A percentile compares a stretch with the other conserved stretches of the same genome.
Evolutionary conservation across 768 basidiomycete genomes (phyloP).

Genomic region (Ephemerocybe angulata): DNA sequence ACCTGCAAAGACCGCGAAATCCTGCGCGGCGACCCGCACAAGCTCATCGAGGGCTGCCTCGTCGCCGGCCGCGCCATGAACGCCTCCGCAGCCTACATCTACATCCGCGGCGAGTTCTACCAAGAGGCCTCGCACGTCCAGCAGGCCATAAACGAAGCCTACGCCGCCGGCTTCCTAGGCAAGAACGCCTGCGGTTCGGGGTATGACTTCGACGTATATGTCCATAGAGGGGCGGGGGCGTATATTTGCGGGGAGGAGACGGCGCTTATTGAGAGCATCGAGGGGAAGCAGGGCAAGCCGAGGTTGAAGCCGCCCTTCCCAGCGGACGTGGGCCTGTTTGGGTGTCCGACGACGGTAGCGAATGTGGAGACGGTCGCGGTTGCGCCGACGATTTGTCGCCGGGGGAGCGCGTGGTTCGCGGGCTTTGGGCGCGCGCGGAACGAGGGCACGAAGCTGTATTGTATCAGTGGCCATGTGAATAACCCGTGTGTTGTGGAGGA

Average conservation of each 20-base stretch:
- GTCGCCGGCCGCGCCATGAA: constrained; percentile 98
- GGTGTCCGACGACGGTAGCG: constrained; percentile 95
- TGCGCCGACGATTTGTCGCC: constrained; percentile 91
- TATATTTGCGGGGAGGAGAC: constrained; percentile 99
- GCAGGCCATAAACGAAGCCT: constrained; percentile 94
- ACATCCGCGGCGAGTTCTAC: constrained; percentile 97
- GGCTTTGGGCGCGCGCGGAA: constrained; percentile 89
- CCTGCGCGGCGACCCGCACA: constrained; percentile 95
- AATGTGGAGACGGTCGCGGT: constrained; percentile 99
- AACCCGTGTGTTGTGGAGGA: constrained; percentile 98
- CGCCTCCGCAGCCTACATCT: constrained; percentile 98
- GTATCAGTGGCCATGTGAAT: constrained; percentile 96
- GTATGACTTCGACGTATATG: constrained; percentile 94
- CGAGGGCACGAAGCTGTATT: constrained; percentile 95
- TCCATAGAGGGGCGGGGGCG: constrained; percentile 97
- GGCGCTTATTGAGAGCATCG: constrained; percentile 92
- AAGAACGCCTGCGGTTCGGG: constrained; percentile 90
- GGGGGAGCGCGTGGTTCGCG: constrained; percentile 89
- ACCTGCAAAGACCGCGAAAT: constrained; percentile 99
- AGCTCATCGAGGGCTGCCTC: constrained; percentile 95
- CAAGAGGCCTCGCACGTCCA: constrained; percentile 93
- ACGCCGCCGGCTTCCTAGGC: constrained; percentile 83
- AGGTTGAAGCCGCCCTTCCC: constrained; percentile 98
- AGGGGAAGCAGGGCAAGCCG: constrained; percentile 98
- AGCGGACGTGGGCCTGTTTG: constrained; percentile 96